Base-by-base conservation (phyloP, 2,329 filamentous ascomycete species). In the Epichloe amarillans region DNA sequence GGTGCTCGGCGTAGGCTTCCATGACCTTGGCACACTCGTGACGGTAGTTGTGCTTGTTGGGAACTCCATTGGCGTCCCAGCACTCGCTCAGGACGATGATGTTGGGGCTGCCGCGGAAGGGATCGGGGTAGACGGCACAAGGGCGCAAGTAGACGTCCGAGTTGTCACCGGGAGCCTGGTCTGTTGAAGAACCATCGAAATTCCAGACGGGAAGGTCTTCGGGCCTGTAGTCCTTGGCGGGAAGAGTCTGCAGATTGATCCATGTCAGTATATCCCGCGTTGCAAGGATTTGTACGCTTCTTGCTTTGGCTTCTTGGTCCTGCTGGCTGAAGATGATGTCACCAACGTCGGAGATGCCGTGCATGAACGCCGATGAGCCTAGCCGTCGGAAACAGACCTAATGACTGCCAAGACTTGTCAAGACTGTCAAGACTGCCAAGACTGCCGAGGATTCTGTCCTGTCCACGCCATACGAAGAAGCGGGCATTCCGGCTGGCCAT, bases 41-140 rank as follows among this genome's bases (percentile, higher is more conserved):
- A 61, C 93, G 88, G 83, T 84, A 87, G 85, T 98, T 98, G 85
- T 81, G 97, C 72, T 95, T 90, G 83, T 97, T 98, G 71, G 93
- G 93, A 56, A 83, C 88, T 66, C 89, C 90, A 71, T 96, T 90
- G 58, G 86, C 76, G 67, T 91, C 89, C 86, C 88, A 96, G 72
- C 88, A 95, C 77, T 96, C 91, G 66, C 84, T 81, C 64, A 97
- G 85, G 62, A 97, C 91, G 61, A 96, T 82, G 69, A 96, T 85
- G 79, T 96, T 96, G 72, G 89, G 86, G 54, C 82, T 82, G 55
- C 82, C 80, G 60, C 90, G 86, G 84, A 96, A 91, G 54, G 91
- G 91, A 58, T 95, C 89, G 60, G 88, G 86, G 80, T 81, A 96
- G 72, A 90, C 82, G 61, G 89, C 88, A 56, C 86, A 81, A 53